Base-by-base conservation (phyloP, 192 early-diverging fungal genomes). In the Coemansia sp. region DNA sequence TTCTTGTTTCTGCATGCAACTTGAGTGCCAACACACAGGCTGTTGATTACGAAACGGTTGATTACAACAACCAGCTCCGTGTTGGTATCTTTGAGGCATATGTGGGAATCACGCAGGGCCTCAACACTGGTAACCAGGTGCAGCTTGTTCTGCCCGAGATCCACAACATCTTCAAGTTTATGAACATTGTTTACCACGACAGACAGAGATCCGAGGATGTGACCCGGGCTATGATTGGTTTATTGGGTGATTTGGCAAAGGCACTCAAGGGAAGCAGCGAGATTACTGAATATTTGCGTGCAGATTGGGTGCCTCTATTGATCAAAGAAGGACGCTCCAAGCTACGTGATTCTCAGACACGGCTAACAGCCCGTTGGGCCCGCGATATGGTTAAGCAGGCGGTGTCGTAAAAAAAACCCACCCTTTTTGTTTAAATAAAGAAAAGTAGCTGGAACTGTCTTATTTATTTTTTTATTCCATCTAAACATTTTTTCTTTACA, bases 221-320 rank as follows among this genome's bases (percentile, higher is more conserved):
- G 11, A 84, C 82, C 44, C 81, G 81, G 39, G 80, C 72, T 35
- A 85, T 94, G 66, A 82, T 94, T 72, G 95, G 95, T 14, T 78
- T 99, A 11, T 60, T 99, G 48, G 93, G 93, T 77, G 97, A 99
- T 64, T 68, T 99, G 47, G 97, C 95, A 15, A 92, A 93, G 22
- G 80, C 91, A 13, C 89, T 97, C 70, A n/a, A n/a, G n/a, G 83
- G 85, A 18, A 69, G 58, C n/a, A 86, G 90, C 32, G 34, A 86
- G 48, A 80, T 93, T 55, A 81, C 85, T 50, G 55, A 61, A 11
- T 78, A 72, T 23, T 81, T 93, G 66, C 57, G 57, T 6, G 68
- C 58, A n/a, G 85, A 88, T 2, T 99, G 91, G 91, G 79, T 97
- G 51, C 42, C 57, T 24, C 50, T 56, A 2, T 79, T 93, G 47